phyloP scores from a whole-genome alignment of 1,284 basidiomycete genomes.

The Trichosporon faecale region DNA sequence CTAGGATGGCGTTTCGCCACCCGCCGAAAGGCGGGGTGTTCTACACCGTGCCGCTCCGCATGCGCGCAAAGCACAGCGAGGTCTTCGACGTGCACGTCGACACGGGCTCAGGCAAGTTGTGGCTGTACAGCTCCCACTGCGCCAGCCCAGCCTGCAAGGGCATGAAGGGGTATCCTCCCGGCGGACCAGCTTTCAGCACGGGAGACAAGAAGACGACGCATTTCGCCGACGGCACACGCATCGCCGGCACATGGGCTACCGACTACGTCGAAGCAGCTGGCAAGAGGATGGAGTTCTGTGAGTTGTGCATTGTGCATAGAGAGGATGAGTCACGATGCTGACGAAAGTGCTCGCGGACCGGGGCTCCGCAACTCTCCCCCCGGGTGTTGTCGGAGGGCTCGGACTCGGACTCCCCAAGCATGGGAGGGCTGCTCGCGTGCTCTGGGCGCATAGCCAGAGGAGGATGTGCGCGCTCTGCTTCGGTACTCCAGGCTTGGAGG shows the following conservation, averaged over 20 bases:
- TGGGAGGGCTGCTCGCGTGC: background rate
- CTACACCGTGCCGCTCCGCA: background rate
- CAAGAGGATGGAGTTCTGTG: background rate
- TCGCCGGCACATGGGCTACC: background rate
- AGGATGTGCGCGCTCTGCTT: background rate
- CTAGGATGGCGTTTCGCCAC: background rate
- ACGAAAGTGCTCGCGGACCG: conserved; percentile 2
- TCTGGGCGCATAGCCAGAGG: background rate
- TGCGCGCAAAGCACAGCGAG: background rate
- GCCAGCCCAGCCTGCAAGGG: background rate
- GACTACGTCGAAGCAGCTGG: background rate
- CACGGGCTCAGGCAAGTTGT: background rate
- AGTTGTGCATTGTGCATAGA: too few relatives aligned
- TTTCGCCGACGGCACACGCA: conserved; percentile 2
- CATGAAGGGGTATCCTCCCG: background rate
- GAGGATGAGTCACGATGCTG: background rate
- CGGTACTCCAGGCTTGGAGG: background rate
- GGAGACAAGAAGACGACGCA: background rate
- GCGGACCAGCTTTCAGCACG: background rate
- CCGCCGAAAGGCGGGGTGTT: background rate
- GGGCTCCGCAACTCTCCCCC: background rate
- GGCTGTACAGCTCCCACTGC: conserved; percentile 5
- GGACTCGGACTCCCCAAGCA: background rate
- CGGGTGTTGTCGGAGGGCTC: background rate
- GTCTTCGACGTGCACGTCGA: background rate